phyloP scores from a whole-genome alignment of 768 basidiomycete species.

The Glaciozyma martinii region DNA sequence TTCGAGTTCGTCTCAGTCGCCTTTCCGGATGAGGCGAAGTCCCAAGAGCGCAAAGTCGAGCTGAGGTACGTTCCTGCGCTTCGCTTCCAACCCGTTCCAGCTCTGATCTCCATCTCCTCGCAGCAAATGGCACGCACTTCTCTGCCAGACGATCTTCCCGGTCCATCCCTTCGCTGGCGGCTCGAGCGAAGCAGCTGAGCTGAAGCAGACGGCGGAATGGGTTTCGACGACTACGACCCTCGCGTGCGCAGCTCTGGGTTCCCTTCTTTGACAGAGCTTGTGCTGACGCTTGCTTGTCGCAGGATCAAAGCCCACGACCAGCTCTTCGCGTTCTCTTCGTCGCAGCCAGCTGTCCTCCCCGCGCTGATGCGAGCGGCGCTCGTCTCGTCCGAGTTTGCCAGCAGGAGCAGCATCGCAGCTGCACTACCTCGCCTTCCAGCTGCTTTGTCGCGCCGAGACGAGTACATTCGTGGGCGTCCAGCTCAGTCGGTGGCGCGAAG shows the following conservation, averaged over 20 bases:
- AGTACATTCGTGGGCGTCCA: neutral
- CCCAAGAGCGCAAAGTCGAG: neutral
- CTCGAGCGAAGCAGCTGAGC: neutral
- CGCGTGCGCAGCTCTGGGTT: neutral
- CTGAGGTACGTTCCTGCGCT: neutral
- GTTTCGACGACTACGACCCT: neutral
- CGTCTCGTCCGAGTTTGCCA: neutral
- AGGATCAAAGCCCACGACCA: no score
- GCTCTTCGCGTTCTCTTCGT: no score
- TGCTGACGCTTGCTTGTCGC: no score
- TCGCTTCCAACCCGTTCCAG: no score
- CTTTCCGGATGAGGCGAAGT: neutral
- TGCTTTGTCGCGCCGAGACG: fast-evolving
- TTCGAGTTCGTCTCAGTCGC: neutral
- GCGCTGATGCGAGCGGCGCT: neutral
- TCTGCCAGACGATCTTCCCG: neutral
- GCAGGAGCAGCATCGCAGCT: neutral
- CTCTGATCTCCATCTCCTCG: neutral
- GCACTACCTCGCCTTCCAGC: neutral
- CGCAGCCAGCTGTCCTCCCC: neutral
- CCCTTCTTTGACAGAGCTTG: neutral
- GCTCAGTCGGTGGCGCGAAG: neutral
- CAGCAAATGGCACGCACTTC: neutral
- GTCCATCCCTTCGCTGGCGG: neutral
- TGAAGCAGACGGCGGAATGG: neutral